Conservation (phyloP, 1,284 basidiomycete genomes). For the Trichosporon asahii region DNA sequence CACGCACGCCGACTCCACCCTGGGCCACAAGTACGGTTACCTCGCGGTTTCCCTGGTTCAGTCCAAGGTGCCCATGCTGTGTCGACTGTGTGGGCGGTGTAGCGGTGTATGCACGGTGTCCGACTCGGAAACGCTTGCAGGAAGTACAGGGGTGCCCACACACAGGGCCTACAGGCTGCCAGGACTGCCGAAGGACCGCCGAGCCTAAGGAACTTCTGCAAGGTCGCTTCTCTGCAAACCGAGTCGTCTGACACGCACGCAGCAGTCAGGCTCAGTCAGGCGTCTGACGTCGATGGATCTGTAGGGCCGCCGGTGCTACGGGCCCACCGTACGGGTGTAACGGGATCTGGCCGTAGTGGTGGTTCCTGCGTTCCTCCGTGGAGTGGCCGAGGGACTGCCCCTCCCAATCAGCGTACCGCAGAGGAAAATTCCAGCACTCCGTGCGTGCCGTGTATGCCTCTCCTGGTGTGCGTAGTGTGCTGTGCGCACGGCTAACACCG, state of each 20-base stretch:
- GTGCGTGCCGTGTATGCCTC: not conserved
- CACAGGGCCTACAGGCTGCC: not conserved
- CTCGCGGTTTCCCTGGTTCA: not conserved
- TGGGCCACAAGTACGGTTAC: no score
- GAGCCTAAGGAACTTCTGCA: not conserved
- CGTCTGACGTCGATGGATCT: not conserved
- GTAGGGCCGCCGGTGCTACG: not conserved
- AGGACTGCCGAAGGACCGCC: not conserved
- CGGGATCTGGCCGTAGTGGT: not conserved
- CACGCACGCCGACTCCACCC: not conserved
- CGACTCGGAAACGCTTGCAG: not conserved
- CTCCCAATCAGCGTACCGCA: not conserved
- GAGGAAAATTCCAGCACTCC: conserved; percentile 1
- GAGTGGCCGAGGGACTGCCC: not conserved
- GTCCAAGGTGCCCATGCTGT: not conserved
- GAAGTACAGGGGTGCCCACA: not conserved
- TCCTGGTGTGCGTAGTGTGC: not conserved
- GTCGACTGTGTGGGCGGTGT: no score
- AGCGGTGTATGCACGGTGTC: not conserved
- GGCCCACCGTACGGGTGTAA: no score
- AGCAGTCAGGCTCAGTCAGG: not conserved
- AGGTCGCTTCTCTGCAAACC: not conserved
- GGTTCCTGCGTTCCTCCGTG: not conserved
- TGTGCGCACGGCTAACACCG: not conserved
- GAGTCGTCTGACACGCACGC: not conserved